Base-by-base conservation (phyloP, 441 rosid genomes). In the Macaranga tanarius region DNA sequence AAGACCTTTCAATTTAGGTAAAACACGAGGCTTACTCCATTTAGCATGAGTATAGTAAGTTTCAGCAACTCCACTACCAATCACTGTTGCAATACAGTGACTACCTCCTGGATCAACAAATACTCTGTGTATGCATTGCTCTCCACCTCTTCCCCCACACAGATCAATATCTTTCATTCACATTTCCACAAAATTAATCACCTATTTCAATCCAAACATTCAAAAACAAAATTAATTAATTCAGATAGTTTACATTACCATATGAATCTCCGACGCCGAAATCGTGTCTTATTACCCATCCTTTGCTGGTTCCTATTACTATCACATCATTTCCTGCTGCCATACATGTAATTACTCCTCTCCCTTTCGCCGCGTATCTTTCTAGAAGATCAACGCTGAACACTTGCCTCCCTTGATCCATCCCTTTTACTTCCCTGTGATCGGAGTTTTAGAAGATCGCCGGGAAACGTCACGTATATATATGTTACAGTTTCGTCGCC, bases 91-190 rank as follows among this genome's bases (percentile, higher is more conserved):
- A 76, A 96, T 84, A 73, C 98, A 96, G 58, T 96, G 99, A 80
- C 97, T 89, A 42, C 99, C 99, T 10, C 98, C 97, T 67, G 99
- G 99, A 84, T 96, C 98, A 68, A 93, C 96, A 79, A 93, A 96
- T 75, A 92, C 97, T 81, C 86, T 86, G 80, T 89, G 98, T 70
- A 96, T 83, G 2, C 94, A 88, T 83, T 89, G 98, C 80, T 96
- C 98, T 52, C 97, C 99, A 66, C 88, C 80, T 77, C 98, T 82
- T 63, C 95, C 97, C 57, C 64, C 90, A 42, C 96, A 89, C 38
- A 96, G 90, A 89, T 96, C 99, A 76, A 88, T 83, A 76, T 96
- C 99, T 96, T 79, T 0, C 79, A 17, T 48, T 67, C 64, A 61
- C 65, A 75, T 15, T 17, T 13, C 62, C 40, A 47, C 57, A 15